Conservation (phyloP, 352 stramenopile species). For the Phytophthora idaei region DNA sequence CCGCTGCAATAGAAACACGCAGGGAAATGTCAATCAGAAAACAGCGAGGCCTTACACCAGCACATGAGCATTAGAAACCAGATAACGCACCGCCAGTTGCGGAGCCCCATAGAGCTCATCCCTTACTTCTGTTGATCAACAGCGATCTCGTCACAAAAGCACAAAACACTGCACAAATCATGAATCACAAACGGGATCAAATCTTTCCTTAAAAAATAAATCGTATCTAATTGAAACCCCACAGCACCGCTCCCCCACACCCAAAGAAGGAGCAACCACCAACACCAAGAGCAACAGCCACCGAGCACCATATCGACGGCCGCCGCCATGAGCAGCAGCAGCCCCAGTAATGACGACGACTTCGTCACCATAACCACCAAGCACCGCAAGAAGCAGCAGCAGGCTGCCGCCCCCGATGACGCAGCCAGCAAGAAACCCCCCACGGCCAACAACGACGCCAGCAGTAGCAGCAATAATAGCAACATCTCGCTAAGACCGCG, state of each 20-base stretch:
- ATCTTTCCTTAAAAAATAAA: neutral
- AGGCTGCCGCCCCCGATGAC: constrained; percentile 9
- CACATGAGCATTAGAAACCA: neutral
- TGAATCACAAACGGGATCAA: neutral
- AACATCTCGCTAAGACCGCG: constrained; percentile 80
- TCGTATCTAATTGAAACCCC: constrained; percentile 6
- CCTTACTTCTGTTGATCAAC: neutral
- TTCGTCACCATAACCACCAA: constrained; percentile 83
- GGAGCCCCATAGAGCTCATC: constrained; percentile 38
- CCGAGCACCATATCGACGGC: constrained; percentile 8
- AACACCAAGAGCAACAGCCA: constrained; percentile 15
- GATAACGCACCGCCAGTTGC: constrained; percentile 46
- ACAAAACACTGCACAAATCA: constrained; percentile 14
- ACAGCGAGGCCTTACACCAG: neutral
- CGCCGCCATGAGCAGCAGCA: constrained; percentile 42
- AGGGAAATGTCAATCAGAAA: neutral
- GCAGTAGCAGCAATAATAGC: constrained; percentile 30
- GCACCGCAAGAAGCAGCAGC: constrained; percentile 68
- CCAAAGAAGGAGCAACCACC: constrained; percentile 25
- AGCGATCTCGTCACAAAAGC: constrained; percentile 4
- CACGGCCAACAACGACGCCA: constrained; percentile 11
- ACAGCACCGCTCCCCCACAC: constrained; percentile 16
- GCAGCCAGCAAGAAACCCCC: constrained; percentile 32
- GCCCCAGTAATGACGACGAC: constrained; percentile 57
- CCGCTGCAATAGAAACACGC: constrained; percentile 28